A percentile compares a stretch with the other conserved stretches of the same genome.
phyloP scores from a whole-genome alignment of 139 green algal species.

The Monoraphidium neglectum region DNA sequence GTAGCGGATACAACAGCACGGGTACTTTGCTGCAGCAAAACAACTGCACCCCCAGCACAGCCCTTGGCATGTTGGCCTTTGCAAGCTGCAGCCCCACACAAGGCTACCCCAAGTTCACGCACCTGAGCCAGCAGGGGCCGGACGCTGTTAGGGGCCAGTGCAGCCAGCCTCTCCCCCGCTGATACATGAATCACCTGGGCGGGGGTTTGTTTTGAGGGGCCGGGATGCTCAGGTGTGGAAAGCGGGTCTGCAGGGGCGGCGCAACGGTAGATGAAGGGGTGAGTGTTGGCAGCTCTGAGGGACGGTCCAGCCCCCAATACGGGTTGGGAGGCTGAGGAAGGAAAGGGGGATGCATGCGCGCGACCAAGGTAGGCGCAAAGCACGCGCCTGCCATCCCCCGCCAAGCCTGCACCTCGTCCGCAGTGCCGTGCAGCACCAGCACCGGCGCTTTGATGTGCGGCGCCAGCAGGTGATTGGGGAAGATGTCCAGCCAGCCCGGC shows the following conservation, averaged over 20 bases:
- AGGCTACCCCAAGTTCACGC: too few relatives aligned
- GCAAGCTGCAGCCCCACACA: too few relatives aligned
- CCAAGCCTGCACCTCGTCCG: constrained; percentile 49
- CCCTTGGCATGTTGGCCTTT: too few relatives aligned
- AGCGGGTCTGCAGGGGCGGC: too few relatives aligned
- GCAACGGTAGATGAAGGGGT: too few relatives aligned
- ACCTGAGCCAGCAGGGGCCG: constrained; percentile 76
- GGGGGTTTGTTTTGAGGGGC: constrained; percentile 50
- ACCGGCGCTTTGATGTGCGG: constrained; percentile 52
- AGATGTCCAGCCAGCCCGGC: constrained; percentile 81
- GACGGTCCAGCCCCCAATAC: not conserved
- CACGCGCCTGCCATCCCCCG: not conserved
- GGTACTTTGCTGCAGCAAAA: too few relatives aligned
- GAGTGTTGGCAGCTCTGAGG: too few relatives aligned
- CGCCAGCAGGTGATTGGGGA: constrained; percentile 75
- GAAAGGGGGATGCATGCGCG: not conserved
- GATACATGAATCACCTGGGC: constrained; percentile 78
- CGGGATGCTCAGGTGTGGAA: not conserved
- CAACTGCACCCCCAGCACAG: too few relatives aligned
- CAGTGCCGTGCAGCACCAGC: constrained; percentile 49
- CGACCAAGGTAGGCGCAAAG: not conserved
- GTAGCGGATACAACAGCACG: too few relatives aligned
- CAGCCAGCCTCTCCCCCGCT: constrained; percentile 71
- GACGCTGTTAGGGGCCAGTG: constrained; percentile 54
- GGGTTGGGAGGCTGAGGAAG: not conserved